These are phyloP conservation scores for Yamadazyma pseudoaaseri DNA, from an alignment of 1,139 yeast species.

Conservation along the genomic window DNA sequence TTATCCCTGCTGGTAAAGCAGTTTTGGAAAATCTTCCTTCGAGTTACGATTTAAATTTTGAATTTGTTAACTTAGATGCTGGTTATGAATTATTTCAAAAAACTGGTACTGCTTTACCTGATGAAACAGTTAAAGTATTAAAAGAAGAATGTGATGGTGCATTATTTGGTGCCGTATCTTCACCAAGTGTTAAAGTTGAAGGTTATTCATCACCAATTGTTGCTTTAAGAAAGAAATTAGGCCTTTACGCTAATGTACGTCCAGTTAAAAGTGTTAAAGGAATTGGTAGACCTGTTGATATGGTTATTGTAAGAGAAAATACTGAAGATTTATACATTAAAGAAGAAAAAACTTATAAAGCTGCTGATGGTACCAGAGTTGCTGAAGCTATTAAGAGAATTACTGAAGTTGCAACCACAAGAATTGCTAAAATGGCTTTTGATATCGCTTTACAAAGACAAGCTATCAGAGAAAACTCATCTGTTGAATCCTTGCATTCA, in stretches of 20 bases:
- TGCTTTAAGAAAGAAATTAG: conserved; percentile 92
- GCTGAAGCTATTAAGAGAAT: conserved; percentile 98
- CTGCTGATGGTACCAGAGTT: conserved; percentile 73
- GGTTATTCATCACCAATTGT: conserved; percentile 99
- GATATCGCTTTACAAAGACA: conserved; percentile 93
- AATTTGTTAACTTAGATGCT: conserved; percentile 85
- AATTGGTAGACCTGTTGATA: conserved; percentile 83
- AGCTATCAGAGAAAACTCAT: conserved; percentile 64
- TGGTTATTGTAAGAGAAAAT: conserved; percentile 97
- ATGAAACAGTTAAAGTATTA: conserved; percentile 80
- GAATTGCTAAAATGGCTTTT: conserved; percentile 87
- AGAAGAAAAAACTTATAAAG: conserved; percentile 76
- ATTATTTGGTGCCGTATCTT: conserved; percentile 93
- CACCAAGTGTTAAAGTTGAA: conserved; percentile 89
- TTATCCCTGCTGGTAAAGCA: conserved; percentile 90
- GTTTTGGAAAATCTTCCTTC: conserved; percentile 80
- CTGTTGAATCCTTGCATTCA: conserved; percentile 35
- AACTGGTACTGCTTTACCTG: conserved; percentile 95
- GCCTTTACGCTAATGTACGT: conserved; percentile 93
- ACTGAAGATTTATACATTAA: conserved; percentile 96
- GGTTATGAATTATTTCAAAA: conserved; percentile 91
- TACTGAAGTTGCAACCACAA: conserved; percentile 78
- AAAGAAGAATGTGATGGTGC: conserved; percentile 92
- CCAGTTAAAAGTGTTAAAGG: conserved; percentile 94
- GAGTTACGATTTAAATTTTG: conserved; percentile 72